phyloP scores from a whole-genome alignment of 257 asterid species.

The Forsythia viridissima region DNA sequence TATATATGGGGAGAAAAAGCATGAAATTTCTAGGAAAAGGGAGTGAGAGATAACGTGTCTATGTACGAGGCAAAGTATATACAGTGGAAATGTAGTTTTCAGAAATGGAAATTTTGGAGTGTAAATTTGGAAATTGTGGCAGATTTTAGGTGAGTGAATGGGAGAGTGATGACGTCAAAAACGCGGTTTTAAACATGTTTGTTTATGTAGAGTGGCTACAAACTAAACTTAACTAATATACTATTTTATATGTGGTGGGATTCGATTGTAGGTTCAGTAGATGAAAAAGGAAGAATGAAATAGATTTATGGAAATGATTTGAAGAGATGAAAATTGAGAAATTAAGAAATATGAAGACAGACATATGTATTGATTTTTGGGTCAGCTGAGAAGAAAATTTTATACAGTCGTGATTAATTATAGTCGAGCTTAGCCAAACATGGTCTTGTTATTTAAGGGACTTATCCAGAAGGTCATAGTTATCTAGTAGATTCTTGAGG shows the following conservation, averaged over 20 bases:
- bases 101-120: conserved; percentile 28
- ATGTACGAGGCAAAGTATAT: conserved; percentile 41
- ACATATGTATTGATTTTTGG: too few relatives aligned
- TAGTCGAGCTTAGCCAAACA: background rate
- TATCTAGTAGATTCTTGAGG: background rate
- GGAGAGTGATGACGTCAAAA: conserved; percentile 36
- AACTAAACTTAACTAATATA: too few relatives aligned
- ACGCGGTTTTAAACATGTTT: conserved; percentile 41
- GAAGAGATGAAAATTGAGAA: too few relatives aligned
- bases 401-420: too few relatives aligned
- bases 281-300: too few relatives aligned
- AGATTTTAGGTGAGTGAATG: background rate
- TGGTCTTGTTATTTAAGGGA: background rate
- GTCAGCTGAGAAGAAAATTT: too few relatives aligned
- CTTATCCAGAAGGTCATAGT: background rate
- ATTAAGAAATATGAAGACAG: too few relatives aligned
- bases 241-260: too few relatives aligned
- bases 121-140: too few relatives aligned
- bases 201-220: too few relatives aligned
- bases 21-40: conserved; percentile 24
- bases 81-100: background rate
- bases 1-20: background rate
- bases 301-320: too few relatives aligned
- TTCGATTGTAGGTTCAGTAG: too few relatives aligned
- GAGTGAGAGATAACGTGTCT: conserved; percentile 48